phyloP scores from a whole-genome alignment of 2,329 filamentous ascomycete genomes.

The Drechslerella stenobrocha region DNA sequence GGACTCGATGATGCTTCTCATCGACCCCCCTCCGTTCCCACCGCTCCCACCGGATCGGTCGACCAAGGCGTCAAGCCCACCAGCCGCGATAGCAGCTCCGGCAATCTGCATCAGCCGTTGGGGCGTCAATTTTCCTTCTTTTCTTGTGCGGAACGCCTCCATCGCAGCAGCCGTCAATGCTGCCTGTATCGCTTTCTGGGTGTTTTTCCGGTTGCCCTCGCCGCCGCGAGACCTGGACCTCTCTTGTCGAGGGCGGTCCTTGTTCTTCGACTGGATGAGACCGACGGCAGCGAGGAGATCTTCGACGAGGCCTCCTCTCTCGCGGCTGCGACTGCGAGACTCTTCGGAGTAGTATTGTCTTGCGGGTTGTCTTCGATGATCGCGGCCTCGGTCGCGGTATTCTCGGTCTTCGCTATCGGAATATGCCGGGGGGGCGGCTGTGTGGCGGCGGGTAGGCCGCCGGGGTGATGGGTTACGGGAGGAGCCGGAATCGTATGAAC shows the following conservation, averaged over 20 bases:
- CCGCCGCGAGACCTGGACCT: slow-evolving; percentile 15
- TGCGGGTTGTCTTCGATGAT: slow-evolving; percentile 11
- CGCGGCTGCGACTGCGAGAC: slow-evolving; percentile 22
- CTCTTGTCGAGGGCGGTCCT: slow-evolving; percentile 8
- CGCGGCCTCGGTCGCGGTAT: slow-evolving; percentile 19
- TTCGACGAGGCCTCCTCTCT: slow-evolving; percentile 25
- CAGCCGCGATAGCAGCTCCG: slow-evolving; percentile 39
- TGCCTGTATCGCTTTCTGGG: slow-evolving; percentile 31
- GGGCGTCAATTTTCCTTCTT: slow-evolving; percentile 43
- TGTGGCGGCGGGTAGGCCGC: slow-evolving; percentile 37
- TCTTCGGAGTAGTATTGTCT: slow-evolving; percentile 34
- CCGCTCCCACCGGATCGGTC: slow-evolving; percentile 26
- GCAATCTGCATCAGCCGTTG: slow-evolving; percentile 44
- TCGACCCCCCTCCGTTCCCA: too few relatives aligned
- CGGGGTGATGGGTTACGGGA: slow-evolving; percentile 29
- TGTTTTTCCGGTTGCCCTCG: slow-evolving; percentile 24
- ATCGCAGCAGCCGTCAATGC: slow-evolving; percentile 43
- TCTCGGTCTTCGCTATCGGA: slow-evolving; percentile 31
- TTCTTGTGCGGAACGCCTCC: slow-evolving; percentile 42
- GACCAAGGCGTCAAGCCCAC: slow-evolving; percentile 35
- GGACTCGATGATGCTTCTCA: slow-evolving; percentile 37
- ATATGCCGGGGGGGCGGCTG: slow-evolving; percentile 16
- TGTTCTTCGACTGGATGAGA: slow-evolving; percentile 36
- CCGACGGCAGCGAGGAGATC: slow-evolving; percentile 41
- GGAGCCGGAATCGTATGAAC: slow-evolving; percentile 26